phyloP scores from a whole-genome alignment of 73 alveolate species.

The Breviolum minutum region DNA sequence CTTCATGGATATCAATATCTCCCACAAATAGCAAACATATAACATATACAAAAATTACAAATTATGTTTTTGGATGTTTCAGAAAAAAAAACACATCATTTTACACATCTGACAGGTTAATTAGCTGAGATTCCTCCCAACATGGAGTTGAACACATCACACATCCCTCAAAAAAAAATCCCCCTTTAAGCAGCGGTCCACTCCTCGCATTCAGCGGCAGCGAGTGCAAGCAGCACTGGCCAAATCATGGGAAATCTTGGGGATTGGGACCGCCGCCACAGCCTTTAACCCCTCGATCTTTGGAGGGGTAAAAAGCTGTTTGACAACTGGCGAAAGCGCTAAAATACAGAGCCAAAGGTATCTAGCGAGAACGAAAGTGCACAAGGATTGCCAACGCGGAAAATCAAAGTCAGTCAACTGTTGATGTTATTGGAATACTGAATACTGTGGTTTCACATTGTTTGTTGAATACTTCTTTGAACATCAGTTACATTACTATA shows the following conservation, averaged over 20 bases:
- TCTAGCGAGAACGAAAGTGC: neutral
- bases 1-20: too few relatives aligned
- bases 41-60: too few relatives aligned
- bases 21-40: too few relatives aligned
- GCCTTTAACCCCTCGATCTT: too few relatives aligned
- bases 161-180: too few relatives aligned
- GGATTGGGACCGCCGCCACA: neutral
- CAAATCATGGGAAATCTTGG: neutral
- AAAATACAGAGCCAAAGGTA: slow-evolving; percentile 9
- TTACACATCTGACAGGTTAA: neutral
- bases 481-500: too few relatives aligned
- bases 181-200: neutral
- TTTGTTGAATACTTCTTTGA: too few relatives aligned
- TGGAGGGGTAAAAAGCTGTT: neutral
- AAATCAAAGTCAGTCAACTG: neutral
- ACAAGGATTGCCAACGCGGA: neutral
- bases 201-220: slow-evolving; percentile 28
- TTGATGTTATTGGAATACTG: too few relatives aligned
- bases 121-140: too few relatives aligned
- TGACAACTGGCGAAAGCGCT: neutral
- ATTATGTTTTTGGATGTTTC: neutral
- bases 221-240: slow-evolving; percentile 8
- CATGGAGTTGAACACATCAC: too few relatives aligned
- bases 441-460: too few relatives aligned
- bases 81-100: neutral